Base-by-base conservation (phyloP, 345 rosid species). In the Arabis hirsuta region DNA sequence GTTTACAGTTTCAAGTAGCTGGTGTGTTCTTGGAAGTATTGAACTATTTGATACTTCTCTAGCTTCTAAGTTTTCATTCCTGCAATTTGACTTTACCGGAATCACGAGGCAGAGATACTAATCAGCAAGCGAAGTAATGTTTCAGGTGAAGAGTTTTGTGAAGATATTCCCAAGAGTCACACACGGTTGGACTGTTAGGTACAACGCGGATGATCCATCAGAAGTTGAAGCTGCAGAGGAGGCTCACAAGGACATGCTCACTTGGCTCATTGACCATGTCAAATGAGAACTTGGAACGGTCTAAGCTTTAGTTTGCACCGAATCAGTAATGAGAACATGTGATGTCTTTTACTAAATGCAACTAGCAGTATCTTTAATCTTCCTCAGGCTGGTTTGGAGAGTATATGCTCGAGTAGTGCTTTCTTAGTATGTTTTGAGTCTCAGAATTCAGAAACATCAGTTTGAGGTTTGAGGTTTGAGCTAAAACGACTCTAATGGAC, bases 151-250 rank as follows among this genome's bases (percentile, higher is more conserved):
- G 38, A 61, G 80, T 34, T 73, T 70, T 29, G 93, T 87, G 76
- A 92, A 88, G 86, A 79, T 90, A 67, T 92, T 90, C 73, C 91
- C 98, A 1, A 76, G 83, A 61, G 88, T 85, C 32, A 60, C 68
- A 2, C 96, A 90, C 9, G 96, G 96, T 14, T 92, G 96, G 96
- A 82, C 88, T 1, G 71, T 90, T 20, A 81, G 98, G 74, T 92
- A 84, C 76, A 53, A 76, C 3, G 67, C 7, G 3, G 77, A 79
- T 55, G 87, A 92, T 68, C 81, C 77, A 56, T 58, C 55, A 16
- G 91, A 84, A 0, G 85, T 84, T 32, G 76, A 79, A 72, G 26
- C 60, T n/a, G 98, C 96, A 4, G 73, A 79, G 32, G 90, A 90
- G 80, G 96, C 97, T 38, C 97, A 90, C 81, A 72, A 70, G 32